Evolutionary conservation across 345 rosid genomes (phyloP).

Genomic region (Eucalyptus sideroxylon): DNA sequence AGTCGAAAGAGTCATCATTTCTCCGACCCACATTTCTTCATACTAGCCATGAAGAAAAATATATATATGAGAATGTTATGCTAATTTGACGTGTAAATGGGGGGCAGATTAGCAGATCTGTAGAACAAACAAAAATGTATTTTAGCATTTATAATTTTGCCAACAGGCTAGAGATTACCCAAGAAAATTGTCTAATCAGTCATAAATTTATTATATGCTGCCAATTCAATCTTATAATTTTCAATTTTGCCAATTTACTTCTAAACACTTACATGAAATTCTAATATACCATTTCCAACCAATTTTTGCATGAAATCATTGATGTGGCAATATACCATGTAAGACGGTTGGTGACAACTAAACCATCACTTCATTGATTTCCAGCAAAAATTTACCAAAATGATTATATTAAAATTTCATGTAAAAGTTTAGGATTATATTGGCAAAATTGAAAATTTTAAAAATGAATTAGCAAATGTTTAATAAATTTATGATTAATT

Average conservation of each 20-base stretch:
- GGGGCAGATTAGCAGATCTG: neutral
- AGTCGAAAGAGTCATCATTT: neutral
- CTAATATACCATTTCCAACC: accelerated
- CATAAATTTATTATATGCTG: neutral
- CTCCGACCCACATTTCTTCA: neutral
- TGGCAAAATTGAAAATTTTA: neutral
- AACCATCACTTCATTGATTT: accelerated
- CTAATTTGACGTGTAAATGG: neutral
- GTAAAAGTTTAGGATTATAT: neutral
- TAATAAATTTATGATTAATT: neutral
- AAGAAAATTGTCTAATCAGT: neutral
- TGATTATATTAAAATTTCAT: neutral
- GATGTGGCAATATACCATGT: accelerated
- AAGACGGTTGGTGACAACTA: neutral
- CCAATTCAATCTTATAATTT: neutral
- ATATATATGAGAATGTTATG: neutral
- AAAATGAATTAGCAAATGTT: neutral
- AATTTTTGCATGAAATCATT: neutral
- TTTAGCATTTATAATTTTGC: neutral
- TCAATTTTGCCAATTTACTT: neutral
- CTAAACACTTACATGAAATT: neutral
- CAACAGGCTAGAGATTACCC: neutral
- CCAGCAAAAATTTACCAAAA: neutral
- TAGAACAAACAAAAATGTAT: neutral
- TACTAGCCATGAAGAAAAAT: neutral